Evolutionary conservation across 2,329 filamentous ascomycete species (phyloP).

Genomic region (Davidsoniella neocaledoniae): DNA sequence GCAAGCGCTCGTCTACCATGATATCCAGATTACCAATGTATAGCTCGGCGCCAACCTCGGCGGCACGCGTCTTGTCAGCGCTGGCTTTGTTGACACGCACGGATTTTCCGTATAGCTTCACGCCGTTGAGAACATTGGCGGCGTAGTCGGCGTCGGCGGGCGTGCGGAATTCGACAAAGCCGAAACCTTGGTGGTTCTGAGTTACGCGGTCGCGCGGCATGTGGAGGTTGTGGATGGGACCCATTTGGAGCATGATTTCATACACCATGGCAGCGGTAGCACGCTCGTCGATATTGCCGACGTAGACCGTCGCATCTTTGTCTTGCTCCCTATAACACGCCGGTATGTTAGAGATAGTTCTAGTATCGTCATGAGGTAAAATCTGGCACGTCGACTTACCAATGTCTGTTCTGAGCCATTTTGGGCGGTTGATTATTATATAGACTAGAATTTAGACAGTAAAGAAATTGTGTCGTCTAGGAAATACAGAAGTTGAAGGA

Average conservation of each 20-base stretch:
- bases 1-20: conserved; percentile 86
- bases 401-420: conserved; percentile 59
- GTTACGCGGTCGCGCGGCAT: conserved; percentile 96
- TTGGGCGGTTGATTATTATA: conserved; percentile 15
- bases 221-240: conserved; percentile 94
- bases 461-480: too few relatives aligned
- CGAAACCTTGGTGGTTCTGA: conserved; percentile 91
- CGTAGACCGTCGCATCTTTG: conserved; percentile 94
- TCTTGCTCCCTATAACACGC: conserved; percentile 65
- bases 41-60: conserved; percentile 89
- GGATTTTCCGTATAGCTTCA: conserved; percentile 82
- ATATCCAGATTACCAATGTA: conserved; percentile 92
- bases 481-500: too few relatives aligned
- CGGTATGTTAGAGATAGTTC: conserved; percentile 7
- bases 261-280: conserved; percentile 80
- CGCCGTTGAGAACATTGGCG: conserved; percentile 88
- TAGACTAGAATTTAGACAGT: too few relatives aligned
- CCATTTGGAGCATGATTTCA: conserved; percentile 96
- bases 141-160: conserved; percentile 95
- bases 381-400: conserved; percentile 30
- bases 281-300: conserved; percentile 96
- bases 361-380: neutral
- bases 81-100: conserved; percentile 87
- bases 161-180: conserved; percentile 95
- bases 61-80: conserved; percentile 62